Percentiles rank a stretch among this genome's conserved stretches.
Conservation (phyloP, 345 rosid genomes). For the Hirschfeldia incana region DNA sequence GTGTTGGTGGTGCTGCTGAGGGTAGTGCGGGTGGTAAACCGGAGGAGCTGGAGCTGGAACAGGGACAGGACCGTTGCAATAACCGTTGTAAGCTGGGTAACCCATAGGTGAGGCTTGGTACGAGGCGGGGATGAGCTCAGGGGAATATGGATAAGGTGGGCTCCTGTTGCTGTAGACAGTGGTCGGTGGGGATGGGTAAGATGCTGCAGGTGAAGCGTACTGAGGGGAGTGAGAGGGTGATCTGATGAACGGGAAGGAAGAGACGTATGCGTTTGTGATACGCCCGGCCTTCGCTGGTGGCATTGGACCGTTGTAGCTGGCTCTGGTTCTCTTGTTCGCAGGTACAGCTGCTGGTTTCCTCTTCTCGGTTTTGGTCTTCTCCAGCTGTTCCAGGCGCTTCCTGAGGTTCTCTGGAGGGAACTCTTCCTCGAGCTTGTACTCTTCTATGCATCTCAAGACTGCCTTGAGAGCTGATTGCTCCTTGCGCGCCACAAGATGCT, state of each 20-base stretch:
- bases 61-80: constrained; percentile 37
- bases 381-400: constrained; percentile 97
- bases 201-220: constrained; percentile 54
- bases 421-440: constrained; percentile 82
- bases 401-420: constrained; percentile 93
- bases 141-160: constrained; percentile 40
- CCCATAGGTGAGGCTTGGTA: constrained; percentile 43
- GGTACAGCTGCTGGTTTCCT: constrained; percentile 78
- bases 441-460: constrained; percentile 94
- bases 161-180: constrained; percentile 43
- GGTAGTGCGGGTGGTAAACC: constrained; percentile 40
- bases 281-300: constrained; percentile 99
- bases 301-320: constrained; percentile 91
- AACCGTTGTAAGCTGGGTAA: constrained; percentile 38
- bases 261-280: constrained; percentile 82
- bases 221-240: constrained; percentile 89
- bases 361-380: constrained; percentile 91
- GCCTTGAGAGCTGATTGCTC: constrained; percentile 94
- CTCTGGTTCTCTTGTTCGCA: constrained; percentile 89
- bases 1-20: constrained; percentile 41
- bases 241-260: constrained; percentile 84
- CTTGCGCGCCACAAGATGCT: constrained; percentile 85
- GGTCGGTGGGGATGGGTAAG: constrained; percentile 63
- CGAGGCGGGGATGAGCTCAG: constrained; percentile 31
- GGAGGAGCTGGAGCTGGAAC: constrained; percentile 39